Percentiles rank a stretch among this genome's conserved stretches.
These are phyloP conservation scores for Trichoderma sp. DNA, from an alignment of 2,329 filamentous ascomycete genomes.

Conservation along the genomic window DNA sequence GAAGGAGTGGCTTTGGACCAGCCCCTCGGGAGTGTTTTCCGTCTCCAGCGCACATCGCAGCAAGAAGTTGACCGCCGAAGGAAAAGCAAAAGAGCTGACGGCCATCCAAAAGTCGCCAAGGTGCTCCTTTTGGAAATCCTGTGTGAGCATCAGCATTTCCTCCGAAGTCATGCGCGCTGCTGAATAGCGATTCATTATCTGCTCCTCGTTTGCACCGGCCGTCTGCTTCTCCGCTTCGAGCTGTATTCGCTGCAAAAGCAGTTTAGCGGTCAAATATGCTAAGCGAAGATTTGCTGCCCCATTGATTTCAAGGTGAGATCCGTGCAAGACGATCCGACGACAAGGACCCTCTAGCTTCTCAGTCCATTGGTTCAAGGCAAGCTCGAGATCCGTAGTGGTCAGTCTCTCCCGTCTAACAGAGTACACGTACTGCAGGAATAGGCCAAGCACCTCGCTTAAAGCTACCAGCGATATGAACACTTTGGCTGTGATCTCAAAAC, in stretches of 20 bases:
- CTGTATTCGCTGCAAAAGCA: conserved; percentile 53
- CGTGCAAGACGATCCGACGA: conserved; percentile 48
- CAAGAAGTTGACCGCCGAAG: conserved; percentile 54
- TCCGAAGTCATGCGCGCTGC: conserved; percentile 51
- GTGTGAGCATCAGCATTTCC: conserved; percentile 53
- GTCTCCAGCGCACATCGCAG: conserved; percentile 53
- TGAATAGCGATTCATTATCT: conserved; percentile 42
- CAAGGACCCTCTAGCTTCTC: conserved; percentile 46
- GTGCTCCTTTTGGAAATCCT: conserved; percentile 49
- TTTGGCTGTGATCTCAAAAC: conserved; percentile 35
- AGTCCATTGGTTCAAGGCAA: conserved; percentile 49
- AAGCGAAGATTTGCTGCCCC: conserved; percentile 57
- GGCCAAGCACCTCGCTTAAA: conserved; percentile 47
- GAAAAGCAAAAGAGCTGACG: conserved; percentile 51
- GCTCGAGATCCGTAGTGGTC: conserved; percentile 43
- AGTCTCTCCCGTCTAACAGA: conserved; percentile 39
- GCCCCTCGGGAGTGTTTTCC: conserved; percentile 42
- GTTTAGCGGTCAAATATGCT: conserved; percentile 52
- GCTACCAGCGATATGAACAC: conserved; percentile 52
- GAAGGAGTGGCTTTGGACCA: conserved; percentile 46
- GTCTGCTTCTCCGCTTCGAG: conserved; percentile 47
- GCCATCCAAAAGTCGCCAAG: conserved; percentile 57
- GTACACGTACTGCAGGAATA: conserved; percentile 43
- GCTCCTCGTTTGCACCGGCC: conserved; percentile 31
- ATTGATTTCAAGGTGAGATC: conserved; percentile 45